Evolutionary conservation across 306 rosid genomes (phyloP).

Genomic region (Malus sieversii): DNA sequence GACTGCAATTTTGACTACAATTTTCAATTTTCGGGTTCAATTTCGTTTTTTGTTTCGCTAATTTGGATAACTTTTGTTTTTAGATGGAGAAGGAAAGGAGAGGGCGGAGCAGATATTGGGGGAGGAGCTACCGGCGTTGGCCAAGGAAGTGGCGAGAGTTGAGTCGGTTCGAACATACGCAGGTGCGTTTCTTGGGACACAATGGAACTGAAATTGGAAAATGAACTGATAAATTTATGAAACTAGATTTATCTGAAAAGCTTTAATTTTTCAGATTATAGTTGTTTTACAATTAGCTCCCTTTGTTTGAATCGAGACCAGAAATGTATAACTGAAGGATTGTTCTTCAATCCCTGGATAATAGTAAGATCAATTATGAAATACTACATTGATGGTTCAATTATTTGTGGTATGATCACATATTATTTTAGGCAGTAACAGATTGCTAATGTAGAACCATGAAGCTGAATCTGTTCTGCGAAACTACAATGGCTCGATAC

Average conservation of each 20-base stretch:
- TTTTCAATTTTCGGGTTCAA: not conserved
- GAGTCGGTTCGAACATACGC: slow-evolving; percentile 78
- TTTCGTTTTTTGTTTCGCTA: not conserved
- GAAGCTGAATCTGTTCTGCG: not conserved
- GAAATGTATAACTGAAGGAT: not conserved
- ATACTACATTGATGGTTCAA: not conserved
- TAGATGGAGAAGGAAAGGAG: slow-evolving; percentile 42
- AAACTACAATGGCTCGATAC: not conserved
- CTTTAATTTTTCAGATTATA: not conserved
- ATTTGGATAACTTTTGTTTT: not conserved
- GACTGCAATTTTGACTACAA: slow-evolving; percentile 3
- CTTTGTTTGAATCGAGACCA: not conserved
- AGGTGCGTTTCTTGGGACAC: slow-evolving; percentile 31
- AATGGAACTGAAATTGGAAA: not conserved
- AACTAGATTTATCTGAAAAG: not conserved
- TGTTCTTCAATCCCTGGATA: not conserved
- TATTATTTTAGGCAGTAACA: not conserved
- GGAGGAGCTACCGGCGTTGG: slow-evolving; percentile 79
- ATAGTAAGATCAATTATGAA: not conserved
- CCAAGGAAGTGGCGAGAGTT: slow-evolving; percentile 84
- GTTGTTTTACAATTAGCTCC: not conserved
- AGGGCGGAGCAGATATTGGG: slow-evolving; percentile 49
- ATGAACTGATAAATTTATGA: not conserved
- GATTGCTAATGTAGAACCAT: not conserved
- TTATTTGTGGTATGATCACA: not conserved